These are phyloP conservation scores for Hyaloscypha variabilis DNA, from an alignment of 495 filamentous ascomycete species.

Conservation along the genomic window DNA sequence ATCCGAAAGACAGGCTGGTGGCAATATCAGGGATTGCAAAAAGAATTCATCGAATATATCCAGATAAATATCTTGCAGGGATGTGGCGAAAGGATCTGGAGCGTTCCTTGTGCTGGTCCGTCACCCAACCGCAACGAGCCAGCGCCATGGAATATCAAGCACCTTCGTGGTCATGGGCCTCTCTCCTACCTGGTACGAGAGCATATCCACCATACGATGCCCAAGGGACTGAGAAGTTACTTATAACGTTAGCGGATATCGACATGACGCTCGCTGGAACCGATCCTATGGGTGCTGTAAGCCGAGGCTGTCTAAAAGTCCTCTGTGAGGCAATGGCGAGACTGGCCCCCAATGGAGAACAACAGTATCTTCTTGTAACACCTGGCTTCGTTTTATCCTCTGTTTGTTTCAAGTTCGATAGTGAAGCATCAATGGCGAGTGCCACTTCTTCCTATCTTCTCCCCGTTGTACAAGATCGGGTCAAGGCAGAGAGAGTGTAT, in stretches of 20 bases:
- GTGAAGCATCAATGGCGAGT: background rate
- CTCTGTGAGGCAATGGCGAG: background rate
- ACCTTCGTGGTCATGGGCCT: background rate
- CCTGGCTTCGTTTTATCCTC: background rate
- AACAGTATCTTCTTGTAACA: background rate
- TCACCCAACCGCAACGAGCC: background rate
- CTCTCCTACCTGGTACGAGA: background rate
- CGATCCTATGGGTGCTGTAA: background rate
- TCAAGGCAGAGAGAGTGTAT: background rate
- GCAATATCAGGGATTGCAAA: background rate
- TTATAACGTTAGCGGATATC: background rate
- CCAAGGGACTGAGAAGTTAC: background rate
- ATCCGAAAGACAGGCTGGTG: background rate
- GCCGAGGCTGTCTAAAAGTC: background rate
- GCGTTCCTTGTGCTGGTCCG: background rate
- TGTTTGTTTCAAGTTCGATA: background rate
- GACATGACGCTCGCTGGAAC: background rate
- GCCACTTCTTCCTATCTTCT: background rate
- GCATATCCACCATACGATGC: background rate
- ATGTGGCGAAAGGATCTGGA: background rate
- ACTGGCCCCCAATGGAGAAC: background rate
- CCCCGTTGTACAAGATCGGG: background rate
- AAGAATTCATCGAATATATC: background rate
- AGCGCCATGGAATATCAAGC: background rate
- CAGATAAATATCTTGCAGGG: background rate